A percentile compares a stretch with the other conserved stretches of the same genome.
phyloP scores from a whole-genome alignment of 345 rosid genomes.

The Hibiscus trionum region DNA sequence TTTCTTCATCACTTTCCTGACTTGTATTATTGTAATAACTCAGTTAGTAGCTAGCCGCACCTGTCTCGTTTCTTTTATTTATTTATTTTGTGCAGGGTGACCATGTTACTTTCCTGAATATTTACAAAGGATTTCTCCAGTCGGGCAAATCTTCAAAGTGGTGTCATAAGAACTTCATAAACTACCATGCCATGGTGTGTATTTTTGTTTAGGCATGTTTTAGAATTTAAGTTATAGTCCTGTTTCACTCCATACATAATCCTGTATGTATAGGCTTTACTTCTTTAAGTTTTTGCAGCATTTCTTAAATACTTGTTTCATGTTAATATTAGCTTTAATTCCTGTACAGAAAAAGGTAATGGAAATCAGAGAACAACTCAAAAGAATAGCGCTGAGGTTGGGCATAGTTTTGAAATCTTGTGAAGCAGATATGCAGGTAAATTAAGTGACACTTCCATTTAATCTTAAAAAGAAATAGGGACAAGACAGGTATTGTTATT shows the following conservation, averaged over 20 bases:
- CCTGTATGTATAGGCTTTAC: slow-evolving; percentile 1
- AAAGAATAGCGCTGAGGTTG: slow-evolving; percentile 63
- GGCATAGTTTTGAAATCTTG: slow-evolving; percentile 77
- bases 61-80: neutral
- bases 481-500: neutral
- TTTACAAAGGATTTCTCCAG: slow-evolving; percentile 85
- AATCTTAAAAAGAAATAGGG: too few relatives aligned
- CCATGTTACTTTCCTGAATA: slow-evolving; percentile 79
- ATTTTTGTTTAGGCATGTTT: slow-evolving; percentile 8
- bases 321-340: slow-evolving; percentile 3
- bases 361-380: slow-evolving; percentile 77
- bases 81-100: slow-evolving; percentile 60
- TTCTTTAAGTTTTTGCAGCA: neutral
- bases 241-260: neutral
- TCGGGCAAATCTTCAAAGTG: slow-evolving; percentile 68
- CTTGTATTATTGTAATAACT: neutral
- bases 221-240: neutral
- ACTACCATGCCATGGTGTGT: slow-evolving; percentile 81
- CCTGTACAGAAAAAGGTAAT: slow-evolving; percentile 60
- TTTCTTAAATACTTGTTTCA: neutral
- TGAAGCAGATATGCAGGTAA: slow-evolving; percentile 58
- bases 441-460: neutral
- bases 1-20: neutral
- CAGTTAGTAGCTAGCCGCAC: neutral
- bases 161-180: slow-evolving; percentile 51